These are phyloP conservation scores for Bruguiera parviflora DNA, from an alignment of 345 rosid genomes.

Conservation along the genomic window DNA sequence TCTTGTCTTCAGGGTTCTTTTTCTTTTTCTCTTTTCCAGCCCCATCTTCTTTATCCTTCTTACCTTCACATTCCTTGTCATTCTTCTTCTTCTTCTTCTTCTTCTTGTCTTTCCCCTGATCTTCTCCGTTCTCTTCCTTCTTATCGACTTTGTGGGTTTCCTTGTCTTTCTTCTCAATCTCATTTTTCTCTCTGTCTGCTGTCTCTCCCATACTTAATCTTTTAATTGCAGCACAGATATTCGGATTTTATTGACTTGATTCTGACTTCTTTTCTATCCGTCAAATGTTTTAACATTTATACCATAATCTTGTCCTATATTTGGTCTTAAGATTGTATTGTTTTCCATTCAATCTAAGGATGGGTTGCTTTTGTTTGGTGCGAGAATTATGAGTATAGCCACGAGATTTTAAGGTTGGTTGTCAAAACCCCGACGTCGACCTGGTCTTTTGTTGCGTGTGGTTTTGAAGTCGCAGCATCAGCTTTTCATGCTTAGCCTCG, in stretches of 20 bases:
- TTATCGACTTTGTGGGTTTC: slow-evolving; percentile 18
- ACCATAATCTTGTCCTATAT: not conserved
- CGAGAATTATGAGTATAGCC: slow-evolving; percentile 25
- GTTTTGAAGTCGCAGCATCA: too few species aligned
- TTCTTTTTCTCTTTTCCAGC: slow-evolving; percentile 46
- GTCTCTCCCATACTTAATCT: slow-evolving; percentile 32
- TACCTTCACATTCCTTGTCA: slow-evolving; percentile 26
- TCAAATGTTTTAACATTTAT: not conserved
- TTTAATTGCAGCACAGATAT: not conserved
- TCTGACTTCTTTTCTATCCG: too few species aligned
- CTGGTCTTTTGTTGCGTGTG: too few species aligned
- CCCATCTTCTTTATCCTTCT: slow-evolving; percentile 40
- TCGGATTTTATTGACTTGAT: too few species aligned
- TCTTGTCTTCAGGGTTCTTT: slow-evolving; percentile 67
- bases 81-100: slow-evolving; percentile 41
- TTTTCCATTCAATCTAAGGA: not conserved
- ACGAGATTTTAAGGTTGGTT: not conserved
- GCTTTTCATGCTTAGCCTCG: too few species aligned
- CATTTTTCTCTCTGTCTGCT: slow-evolving; percentile 31
- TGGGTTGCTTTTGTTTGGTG: not conserved
- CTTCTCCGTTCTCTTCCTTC: slow-evolving; percentile 18
- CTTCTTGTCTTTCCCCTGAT: not conserved
- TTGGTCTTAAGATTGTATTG: not conserved
- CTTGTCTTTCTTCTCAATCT: slow-evolving; percentile 21
- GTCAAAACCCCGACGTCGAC: too few species aligned